Percentiles rank a stretch among this genome's conserved stretches.
phyloP scores from a whole-genome alignment of 163 green algal genomes.

The Coccomyxa subellipsoidea region DNA sequence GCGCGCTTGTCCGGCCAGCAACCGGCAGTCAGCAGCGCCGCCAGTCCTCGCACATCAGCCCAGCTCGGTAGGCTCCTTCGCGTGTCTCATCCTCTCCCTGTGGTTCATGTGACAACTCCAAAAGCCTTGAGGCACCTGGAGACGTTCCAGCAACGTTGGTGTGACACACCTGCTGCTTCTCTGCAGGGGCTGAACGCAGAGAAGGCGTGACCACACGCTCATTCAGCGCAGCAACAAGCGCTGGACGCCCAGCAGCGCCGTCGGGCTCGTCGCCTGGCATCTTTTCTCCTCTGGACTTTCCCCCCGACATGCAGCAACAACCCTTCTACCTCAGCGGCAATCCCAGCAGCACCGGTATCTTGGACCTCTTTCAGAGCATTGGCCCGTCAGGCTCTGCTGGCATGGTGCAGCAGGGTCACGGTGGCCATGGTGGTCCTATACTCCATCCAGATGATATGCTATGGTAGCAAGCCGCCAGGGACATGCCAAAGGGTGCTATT shows the following conservation, averaged over 20 bases:
- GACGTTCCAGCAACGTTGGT: too few relatives aligned
- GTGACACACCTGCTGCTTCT: too few relatives aligned
- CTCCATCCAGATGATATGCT: slow-evolving; percentile 5
- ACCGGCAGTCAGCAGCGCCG: not conserved
- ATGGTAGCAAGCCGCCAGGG: not conserved
- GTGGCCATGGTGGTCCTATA: not conserved
- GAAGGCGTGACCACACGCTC: not conserved
- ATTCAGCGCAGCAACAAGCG: not conserved
- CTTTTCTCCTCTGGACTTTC: not conserved
- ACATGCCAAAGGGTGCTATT: not conserved
- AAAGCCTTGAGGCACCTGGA: too few relatives aligned
- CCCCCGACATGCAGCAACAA: not conserved
- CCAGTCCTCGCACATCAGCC: not conserved
- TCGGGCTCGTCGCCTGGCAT: not conserved
- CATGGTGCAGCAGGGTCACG: not conserved
- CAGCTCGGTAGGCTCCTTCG: not conserved
- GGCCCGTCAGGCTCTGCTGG: not conserved
- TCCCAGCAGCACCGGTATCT: not conserved
- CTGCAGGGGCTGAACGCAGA: not conserved
- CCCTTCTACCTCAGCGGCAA: not conserved
- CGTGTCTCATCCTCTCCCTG: not conserved
- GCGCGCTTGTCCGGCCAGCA: not conserved
- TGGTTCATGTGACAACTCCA: too few relatives aligned
- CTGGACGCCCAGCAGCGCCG: not conserved
- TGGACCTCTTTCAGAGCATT: not conserved